Base-by-base conservation (phyloP, 2,329 filamentous ascomycete genomes). In the Septoria petroselini region DNA sequence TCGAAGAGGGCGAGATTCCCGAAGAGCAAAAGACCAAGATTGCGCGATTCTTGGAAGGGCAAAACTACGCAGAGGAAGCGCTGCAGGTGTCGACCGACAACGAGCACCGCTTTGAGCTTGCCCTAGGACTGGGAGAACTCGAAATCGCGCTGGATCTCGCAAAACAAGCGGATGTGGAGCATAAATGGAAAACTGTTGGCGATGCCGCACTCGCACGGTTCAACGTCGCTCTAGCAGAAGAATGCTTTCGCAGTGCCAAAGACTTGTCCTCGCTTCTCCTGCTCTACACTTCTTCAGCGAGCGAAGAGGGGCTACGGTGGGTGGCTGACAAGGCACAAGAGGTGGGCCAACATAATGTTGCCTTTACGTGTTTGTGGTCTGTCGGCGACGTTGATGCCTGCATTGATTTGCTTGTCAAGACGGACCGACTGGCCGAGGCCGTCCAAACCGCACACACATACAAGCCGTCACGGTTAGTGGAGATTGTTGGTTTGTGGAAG, bases 101-200 rank as follows among this genome's bases (percentile, higher is more conserved):
- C 0, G 93, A 98, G 72, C 93, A 98, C 73, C 93, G 94, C 67
- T 97, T 98, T 63, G 93, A 98, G 53, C 80, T 98, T 17, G 86
- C 93, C 0, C 77, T 98, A 25, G 80, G 83, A 2, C 77, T 98
- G 35, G 88, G 85, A 62, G 86, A 93, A 57, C 81, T 97, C 11
- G 81, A 91, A 33, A 87, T 91, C 64, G 91, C 91, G 0, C 79
- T 95, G 2, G 84, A 90, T 53, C 82, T 97, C 42, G 91, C 93
- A 5, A 80, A 84, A 33, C 78, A 86, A 68, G 86, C 89, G 8
- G 86, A 96, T 57, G 87, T 84, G 1, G 93, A 97, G 68, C 91
- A 97, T 73, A 95, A 95, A 73, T 98, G 93, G 93, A 97, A 97
- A 79, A 91, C 83, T 3, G 88, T 98, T 3, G 93, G 93, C 53